Conservation (phyloP, 2,329 filamentous ascomycete species). For the Camptophora hylomeconis region DNA sequence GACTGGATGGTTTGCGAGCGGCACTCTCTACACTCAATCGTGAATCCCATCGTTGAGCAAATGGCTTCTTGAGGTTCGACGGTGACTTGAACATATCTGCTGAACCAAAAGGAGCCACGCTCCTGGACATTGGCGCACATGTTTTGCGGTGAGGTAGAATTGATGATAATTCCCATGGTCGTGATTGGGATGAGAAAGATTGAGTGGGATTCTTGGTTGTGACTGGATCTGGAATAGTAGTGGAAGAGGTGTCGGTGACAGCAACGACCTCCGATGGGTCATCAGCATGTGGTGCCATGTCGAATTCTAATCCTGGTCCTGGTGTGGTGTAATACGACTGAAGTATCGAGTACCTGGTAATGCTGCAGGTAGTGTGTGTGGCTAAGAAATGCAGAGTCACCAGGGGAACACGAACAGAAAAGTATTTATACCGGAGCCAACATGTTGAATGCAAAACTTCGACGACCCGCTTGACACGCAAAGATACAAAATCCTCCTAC, state of each 20-base stretch:
- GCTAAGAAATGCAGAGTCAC: too few species aligned
- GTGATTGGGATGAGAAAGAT: constrained; percentile 43
- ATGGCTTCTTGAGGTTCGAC: constrained; percentile 47
- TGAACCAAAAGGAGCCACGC: constrained; percentile 13
- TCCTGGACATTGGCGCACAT: constrained; percentile 26
- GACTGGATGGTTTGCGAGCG: constrained; percentile 46
- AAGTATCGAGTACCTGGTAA: too few species aligned
- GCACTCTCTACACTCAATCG: constrained; percentile 51
- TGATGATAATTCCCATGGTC: too few species aligned
- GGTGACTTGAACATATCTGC: constrained; percentile 15
- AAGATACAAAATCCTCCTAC: too few species aligned
- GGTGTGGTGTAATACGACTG: too few species aligned
- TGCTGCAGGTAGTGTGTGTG: too few species aligned
- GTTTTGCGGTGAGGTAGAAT: constrained; percentile 59
- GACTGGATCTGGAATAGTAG: constrained; percentile 24
- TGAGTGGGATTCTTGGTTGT: constrained; percentile 7
- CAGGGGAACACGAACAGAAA: too few species aligned
- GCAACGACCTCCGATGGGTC: constrained; percentile 15
- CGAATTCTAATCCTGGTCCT: too few species aligned
- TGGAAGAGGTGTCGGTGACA: constrained; percentile 25
- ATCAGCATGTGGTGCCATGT: constrained; percentile 15
- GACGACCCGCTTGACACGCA: too few species aligned
- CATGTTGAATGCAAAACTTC: too few species aligned
- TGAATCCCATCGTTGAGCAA: constrained; percentile 69
- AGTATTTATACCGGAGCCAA: too few species aligned